Evolutionary conservation across 1,139 yeast genomes (phyloP), one percentile per base, ranked within the genome.

Genomic region (Magnusiomyces paraingens): DNA sequence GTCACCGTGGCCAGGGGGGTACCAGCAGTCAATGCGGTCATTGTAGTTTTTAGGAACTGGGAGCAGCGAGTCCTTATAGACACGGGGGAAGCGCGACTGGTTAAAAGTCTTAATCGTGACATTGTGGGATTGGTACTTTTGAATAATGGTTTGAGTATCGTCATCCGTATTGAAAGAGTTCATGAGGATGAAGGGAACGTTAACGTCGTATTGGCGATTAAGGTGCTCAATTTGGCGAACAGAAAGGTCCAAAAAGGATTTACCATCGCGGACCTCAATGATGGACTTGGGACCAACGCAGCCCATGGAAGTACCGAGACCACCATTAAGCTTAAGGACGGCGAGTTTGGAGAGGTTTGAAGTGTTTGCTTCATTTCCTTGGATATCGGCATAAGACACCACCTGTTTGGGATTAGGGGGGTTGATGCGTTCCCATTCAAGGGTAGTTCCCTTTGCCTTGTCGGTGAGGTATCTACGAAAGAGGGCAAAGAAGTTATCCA

Each of bases 1-100:
- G 73, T 93, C 99, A 73, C 99, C 99, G 72, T 93, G 99, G 52
- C 99, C 99, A 26, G 99, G 99, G 52, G 99, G 99, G 72, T 93
- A 94, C 99, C 99, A 93, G 52, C 83, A 73, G 66, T 88, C 95
- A 65, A 86, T 79, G 46, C 81, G 77, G 68, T 90, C 96, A 58
- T 86, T 83, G 61, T 72, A 80, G 47, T 79, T 70, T 62, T 86
- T 81, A 57, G 99, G 98, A 46, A 93, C 97, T 39, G 99, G 99
- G 69, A 93, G 80, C 64, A 90, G 76, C 32, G 98, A 89, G 72
- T 93, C 99, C 75, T 86, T 89, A 76, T 81, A 87, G 61, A 93
- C 91, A 74, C 99, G 84, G 64, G 99, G 99, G 78, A 84, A 93
- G 66, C 95, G 83, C 36, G 97, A 90, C 77, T 93, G 99, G 78